phyloP scores from a whole-genome alignment of 768 basidiomycete species.

The Clitopilus passeckerianus region DNA sequence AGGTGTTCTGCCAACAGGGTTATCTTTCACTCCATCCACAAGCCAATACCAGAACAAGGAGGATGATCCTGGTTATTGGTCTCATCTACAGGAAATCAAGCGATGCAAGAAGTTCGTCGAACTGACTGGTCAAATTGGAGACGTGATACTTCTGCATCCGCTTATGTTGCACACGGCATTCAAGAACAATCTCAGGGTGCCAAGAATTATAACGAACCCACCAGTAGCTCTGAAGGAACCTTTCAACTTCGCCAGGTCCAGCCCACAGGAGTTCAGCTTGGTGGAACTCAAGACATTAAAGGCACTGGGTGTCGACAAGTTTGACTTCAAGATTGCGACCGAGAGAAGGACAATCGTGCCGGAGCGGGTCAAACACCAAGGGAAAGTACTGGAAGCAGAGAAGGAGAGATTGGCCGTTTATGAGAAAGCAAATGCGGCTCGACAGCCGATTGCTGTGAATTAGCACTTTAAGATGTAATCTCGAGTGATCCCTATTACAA shows the following conservation, averaged over 20 bases:
- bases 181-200: slow-evolving; percentile 50
- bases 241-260: slow-evolving; percentile 43
- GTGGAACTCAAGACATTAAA: slow-evolving; percentile 57
- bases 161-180: slow-evolving; percentile 64
- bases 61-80: slow-evolving; percentile 39
- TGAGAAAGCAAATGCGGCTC: not conserved
- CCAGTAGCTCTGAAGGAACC: slow-evolving; percentile 51
- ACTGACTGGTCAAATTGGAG: slow-evolving; percentile 57
- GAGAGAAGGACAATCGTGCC: slow-evolving; percentile 46
- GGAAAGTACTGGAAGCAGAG: slow-evolving; percentile 47
- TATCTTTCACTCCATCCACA: slow-evolving; percentile 43
- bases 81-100: slow-evolving; percentile 38
- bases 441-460: not conserved
- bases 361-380: slow-evolving; percentile 34
- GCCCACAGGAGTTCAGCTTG: slow-evolving; percentile 44
- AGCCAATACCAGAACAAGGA: slow-evolving; percentile 25
- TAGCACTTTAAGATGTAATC: not conserved
- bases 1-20: slow-evolving; percentile 40
- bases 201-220: slow-evolving; percentile 63
- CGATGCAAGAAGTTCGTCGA: slow-evolving; percentile 41
- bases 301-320: slow-evolving; percentile 41
- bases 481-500: not conserved
- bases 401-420: slow-evolving; percentile 27
- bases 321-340: slow-evolving; percentile 42
- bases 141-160: slow-evolving; percentile 60